Conservation (phyloP, 768 basidiomycete species). For the Lentinula guzmanii region DNA sequence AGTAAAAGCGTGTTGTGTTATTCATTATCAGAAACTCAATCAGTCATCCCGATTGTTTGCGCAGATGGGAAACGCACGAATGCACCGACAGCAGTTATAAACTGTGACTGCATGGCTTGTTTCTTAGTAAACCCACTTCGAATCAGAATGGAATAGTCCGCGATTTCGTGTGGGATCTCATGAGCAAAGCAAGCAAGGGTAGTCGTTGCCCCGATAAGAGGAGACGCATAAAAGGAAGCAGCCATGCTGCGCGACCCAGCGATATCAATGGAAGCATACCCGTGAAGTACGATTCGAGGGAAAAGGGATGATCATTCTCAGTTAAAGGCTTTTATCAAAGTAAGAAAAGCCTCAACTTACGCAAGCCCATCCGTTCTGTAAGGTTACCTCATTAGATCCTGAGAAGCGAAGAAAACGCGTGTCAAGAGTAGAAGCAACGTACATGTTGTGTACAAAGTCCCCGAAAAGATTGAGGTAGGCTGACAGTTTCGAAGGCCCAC, state of each 20-base stretch:
- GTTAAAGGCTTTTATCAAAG: neutral
- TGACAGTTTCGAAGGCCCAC: constrained; percentile 74
- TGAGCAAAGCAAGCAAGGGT: constrained; percentile 95
- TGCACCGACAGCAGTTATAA: constrained; percentile 86
- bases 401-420: constrained; percentile 8
- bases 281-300: neutral
- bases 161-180: constrained; percentile 95
- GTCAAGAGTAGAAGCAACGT: constrained; percentile 19
- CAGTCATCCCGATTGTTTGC: constrained; percentile 6
- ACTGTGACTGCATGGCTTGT: constrained; percentile 93
- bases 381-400: constrained; percentile 4
- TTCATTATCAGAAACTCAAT: neutral
- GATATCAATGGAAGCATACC: neutral
- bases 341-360: constrained; percentile 37
- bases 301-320: neutral
- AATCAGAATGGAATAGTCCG: constrained; percentile 92
- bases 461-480: constrained; percentile 92
- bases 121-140: constrained; percentile 86
- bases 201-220: constrained; percentile 88
- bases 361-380: constrained; percentile 86
- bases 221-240: constrained; percentile 95
- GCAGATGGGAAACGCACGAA: constrained; percentile 53
- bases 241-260: constrained; percentile 58
- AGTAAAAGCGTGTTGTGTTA: neutral
- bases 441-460: constrained; percentile 95